Conservation (phyloP, 2,329 filamentous ascomycete genomes). For the Alternaria brassicae region DNA sequence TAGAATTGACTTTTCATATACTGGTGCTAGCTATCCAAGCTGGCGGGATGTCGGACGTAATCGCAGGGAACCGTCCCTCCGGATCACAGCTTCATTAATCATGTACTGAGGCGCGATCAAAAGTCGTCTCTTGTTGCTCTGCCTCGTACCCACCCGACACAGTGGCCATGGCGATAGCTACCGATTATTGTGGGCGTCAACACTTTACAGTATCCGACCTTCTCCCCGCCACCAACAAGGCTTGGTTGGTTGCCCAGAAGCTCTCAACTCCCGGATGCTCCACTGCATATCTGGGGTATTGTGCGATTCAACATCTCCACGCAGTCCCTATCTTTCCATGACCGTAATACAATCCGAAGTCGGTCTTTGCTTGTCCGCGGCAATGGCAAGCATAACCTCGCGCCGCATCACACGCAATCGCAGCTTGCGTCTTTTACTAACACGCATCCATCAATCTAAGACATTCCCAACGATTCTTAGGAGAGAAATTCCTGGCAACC, state of each 20-base stretch:
- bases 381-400: not conserved
- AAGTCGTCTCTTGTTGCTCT: not conserved
- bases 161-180: not conserved
- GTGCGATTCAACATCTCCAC: not conserved
- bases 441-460: slow-evolving; percentile 8
- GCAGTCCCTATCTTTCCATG: not conserved
- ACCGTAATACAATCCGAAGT: not conserved
- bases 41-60: slow-evolving; percentile 18
- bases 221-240: not conserved
- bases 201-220: not conserved
- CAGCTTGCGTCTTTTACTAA: not conserved
- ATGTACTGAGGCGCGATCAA: not conserved
- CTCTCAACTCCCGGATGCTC: not conserved
- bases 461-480: slow-evolving; percentile 1
- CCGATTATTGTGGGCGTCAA: not conserved
- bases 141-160: not conserved
- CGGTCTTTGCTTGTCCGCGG: not conserved
- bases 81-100: not conserved
- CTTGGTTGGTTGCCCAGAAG: not conserved
- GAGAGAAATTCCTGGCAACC: not conserved
- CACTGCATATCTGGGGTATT: slow-evolving; percentile 1
- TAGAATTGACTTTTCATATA: slow-evolving; percentile 24
- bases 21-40: slow-evolving; percentile 10
- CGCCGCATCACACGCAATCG: not conserved
- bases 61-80: slow-evolving; percentile 14